Percentiles rank a stretch among this genome's conserved stretches.
These are phyloP conservation scores for Microdochium nivale DNA, from an alignment of 2,329 filamentous ascomycete genomes.

Conservation along the genomic window DNA sequence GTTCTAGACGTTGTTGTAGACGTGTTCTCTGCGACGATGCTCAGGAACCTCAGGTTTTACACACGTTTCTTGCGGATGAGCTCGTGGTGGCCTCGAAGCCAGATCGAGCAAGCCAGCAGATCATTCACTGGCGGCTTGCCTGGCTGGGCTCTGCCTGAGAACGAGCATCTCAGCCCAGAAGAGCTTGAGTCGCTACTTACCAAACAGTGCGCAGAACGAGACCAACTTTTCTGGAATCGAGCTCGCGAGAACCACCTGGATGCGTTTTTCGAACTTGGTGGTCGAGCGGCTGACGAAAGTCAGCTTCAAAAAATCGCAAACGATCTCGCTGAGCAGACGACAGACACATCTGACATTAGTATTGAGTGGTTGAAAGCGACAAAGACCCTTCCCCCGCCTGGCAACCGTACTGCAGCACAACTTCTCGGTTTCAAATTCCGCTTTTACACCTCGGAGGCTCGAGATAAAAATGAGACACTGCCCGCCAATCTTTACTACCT, in stretches of 20 bases:
- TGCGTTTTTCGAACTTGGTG: constrained; percentile 85
- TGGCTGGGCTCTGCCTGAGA: constrained; percentile 69
- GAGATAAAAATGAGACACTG: constrained; percentile 66
- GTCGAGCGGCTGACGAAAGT: constrained; percentile 54
- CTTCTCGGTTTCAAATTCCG: constrained; percentile 94
- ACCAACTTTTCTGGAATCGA: constrained; percentile 71
- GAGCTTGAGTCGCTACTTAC: constrained; percentile 56
- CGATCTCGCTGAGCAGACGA: constrained; percentile 37
- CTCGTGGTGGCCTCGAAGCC: constrained; percentile 88
- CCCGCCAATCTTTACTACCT: constrained; percentile 92
- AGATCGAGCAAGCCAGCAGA: constrained; percentile 27
- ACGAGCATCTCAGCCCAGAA: constrained; percentile 42
- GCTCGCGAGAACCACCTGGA: constrained; percentile 68
- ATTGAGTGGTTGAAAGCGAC: constrained; percentile 71
- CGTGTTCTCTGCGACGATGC: constrained; percentile 85
- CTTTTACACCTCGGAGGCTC: constrained; percentile 79
- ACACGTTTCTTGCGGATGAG: constrained; percentile 85
- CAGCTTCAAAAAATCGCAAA: constrained; percentile 40
- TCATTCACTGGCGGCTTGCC: constrained; percentile 62
- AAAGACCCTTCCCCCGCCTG: constrained; percentile 70
- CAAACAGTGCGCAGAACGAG: constrained; percentile 53
- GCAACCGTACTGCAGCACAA: constrained; percentile 88
- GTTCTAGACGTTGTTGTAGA: constrained; percentile 92
- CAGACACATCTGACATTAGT: constrained; percentile 19
- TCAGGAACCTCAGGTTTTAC: constrained; percentile 91